Base-by-base conservation (phyloP, 176 grass and related monocot species). In the Hordeum vulgare region DNA sequence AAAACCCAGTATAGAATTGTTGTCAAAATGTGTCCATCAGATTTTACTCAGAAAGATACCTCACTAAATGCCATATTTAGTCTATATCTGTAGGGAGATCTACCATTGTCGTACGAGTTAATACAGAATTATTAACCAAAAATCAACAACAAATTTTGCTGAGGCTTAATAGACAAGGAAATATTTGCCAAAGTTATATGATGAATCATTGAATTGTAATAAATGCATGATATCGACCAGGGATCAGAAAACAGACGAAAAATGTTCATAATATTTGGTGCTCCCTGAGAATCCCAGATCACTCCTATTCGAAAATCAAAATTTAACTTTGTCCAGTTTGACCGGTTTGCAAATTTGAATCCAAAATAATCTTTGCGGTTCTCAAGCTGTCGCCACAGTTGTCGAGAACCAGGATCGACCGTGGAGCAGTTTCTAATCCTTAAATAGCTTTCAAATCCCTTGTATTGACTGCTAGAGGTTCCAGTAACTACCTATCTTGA, bases 1-100 rank as follows among this genome's bases (percentile, higher is more conserved):
- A 80, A 94, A 41, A 78, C 13, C 34, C 34, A 59, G 17, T 49
- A 3, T 56, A 67, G 68, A 66, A 11, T 71, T 81, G n/a, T 73
- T 80, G 62, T 4, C 15, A 49, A 61, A 59, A 79, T 58, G 42
- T 56, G 70, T 71, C 31, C 71, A 61, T 34, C 23, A 39, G 21
- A 82, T 41, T 56, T 58, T 44, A 2, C 7, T 6, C 14, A 24
- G 15, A 66, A 71, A 26, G 29, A 63, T 61, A 81, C 33, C 11
- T 14, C 68, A 75, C 23, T 80, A 27, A 62, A 72, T 80, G 57
- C 28, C 35, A 25, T 26, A 74, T 74, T 29, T 64, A 74, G 76
- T 80, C 29, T 26, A 53, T 18, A 56, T 51, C 15, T 56, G 59
- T 4, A 53, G 42, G 13, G 7, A 33, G 75, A 89, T 29, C 45